Evolutionary conservation across 108 stramenopile genomes (phyloP), one percentile per base, ranked within the genome.

Genomic region (Conticribra guillardii): DNA sequence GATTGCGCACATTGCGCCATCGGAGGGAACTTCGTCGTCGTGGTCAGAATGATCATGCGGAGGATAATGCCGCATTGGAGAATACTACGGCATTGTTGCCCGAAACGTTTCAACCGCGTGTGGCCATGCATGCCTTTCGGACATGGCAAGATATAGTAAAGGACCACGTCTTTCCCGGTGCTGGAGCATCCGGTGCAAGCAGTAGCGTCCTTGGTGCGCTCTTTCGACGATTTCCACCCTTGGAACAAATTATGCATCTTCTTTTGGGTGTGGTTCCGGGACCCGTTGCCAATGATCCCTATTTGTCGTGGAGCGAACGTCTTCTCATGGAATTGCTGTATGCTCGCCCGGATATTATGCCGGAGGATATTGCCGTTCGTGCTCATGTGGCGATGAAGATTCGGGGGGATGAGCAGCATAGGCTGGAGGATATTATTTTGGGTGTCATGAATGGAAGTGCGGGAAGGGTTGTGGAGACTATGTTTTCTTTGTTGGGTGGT

Each of bases 301-400:
- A 15, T 54, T 30, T 59, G 2, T 22, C 57, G n/a, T 94, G 93
- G 93, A 64, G 65, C 16, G 90, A 89, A 44, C 60, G 73, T 52
- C 53, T 94, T 15, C 67, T 82, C 52, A 87, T 83, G 24, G 89
- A 89, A 63, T 71, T 94, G 37, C 51, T 94, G 21, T 94, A 91
- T 67, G 34, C 71, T 37, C 72, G 68, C 44, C 93, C 93, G 11
- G 50, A 76, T 30, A 82, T 93, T 26, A 56, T 54, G 47, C 75
- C 85, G 19, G 65, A 70, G 4, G 84, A 91, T 69, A 80, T 91
- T 58, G 64, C 82, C 31, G 48, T 79, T 44, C 79, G 89, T 44
- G 82, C 88, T 0, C 24, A 62, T 8, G 52, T 64, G 41, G 62
- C 80, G 51, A 88, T 91, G 89, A 28, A 45, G 18, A 41, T 19